phyloP scores from a whole-genome alignment of 1,139 yeast species.

The Pichia sp. region DNA sequence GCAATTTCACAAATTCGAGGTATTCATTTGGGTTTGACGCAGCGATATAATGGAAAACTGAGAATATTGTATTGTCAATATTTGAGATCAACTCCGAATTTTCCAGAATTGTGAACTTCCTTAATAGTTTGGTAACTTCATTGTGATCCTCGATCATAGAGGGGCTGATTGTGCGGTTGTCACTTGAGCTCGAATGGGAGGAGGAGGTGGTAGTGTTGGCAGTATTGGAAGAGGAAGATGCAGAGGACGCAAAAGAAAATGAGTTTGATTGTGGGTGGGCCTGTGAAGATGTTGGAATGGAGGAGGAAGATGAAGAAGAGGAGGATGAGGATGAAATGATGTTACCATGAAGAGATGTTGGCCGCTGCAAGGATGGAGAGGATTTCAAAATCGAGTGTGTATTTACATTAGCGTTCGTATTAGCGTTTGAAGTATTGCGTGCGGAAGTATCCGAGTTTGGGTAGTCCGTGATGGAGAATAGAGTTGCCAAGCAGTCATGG shows the following conservation, averaged over 20 bases:
- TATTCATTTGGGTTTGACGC: constrained; percentile 51
- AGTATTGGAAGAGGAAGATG: background rate
- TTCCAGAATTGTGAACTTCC: background rate
- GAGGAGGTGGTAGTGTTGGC: background rate
- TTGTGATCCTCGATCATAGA: constrained; percentile 6
- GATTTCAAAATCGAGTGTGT: background rate
- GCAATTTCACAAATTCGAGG: constrained; percentile 35
- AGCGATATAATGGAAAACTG: constrained; percentile 28
- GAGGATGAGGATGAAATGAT: background rate
- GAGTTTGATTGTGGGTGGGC: background rate
- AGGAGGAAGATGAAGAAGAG: background rate
- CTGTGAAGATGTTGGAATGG: background rate
- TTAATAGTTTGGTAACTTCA: constrained; percentile 8
- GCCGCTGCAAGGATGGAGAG: background rate
- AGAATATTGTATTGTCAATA: constrained; percentile 20
- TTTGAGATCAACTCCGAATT: constrained; percentile 8
- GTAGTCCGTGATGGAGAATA: constrained; percentile 11
- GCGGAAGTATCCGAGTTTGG: background rate
- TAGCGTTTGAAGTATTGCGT: background rate
- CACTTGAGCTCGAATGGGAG: background rate
- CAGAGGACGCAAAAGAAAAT: background rate
- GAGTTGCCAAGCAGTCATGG: constrained; percentile 8
- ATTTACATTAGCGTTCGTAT: background rate
- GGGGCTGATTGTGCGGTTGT: background rate
- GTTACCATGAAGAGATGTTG: background rate